Percentiles rank a stretch among this genome's conserved stretches.
phyloP scores from a whole-genome alignment of 169 alveolate species.

The Theileria orientalis region DNA sequence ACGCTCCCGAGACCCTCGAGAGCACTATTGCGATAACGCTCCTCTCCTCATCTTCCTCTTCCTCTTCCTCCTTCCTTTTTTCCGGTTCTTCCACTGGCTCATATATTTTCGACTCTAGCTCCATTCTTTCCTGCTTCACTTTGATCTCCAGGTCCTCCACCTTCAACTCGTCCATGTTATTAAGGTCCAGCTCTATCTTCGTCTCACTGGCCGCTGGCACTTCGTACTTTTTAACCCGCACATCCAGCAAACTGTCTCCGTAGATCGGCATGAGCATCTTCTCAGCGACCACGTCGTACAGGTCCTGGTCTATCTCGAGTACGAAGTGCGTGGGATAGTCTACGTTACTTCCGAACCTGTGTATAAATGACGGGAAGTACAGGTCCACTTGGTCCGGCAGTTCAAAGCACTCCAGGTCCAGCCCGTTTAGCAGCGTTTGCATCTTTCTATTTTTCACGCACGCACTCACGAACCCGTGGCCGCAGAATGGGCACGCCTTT shows the following conservation, averaged over 20 bases:
- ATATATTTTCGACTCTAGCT: neutral
- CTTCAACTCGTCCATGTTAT: neutral
- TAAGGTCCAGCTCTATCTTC: neutral
- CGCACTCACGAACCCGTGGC: slow-evolving; percentile 40
- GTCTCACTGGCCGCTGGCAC: neutral
- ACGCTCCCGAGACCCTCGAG: slow-evolving; percentile 1
- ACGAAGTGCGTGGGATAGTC: slow-evolving; percentile 34
- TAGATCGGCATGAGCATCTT: slow-evolving; percentile 39
- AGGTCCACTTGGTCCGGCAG: slow-evolving; percentile 9
- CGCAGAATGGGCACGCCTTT: slow-evolving; percentile 52
- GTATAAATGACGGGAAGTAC: neutral
- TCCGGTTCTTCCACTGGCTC: neutral
- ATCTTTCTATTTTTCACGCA: slow-evolving; percentile 44
- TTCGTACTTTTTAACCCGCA: neutral
- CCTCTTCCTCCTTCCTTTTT: neutral
- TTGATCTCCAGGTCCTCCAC: neutral
- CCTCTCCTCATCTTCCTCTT: neutral
- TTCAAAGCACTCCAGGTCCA: slow-evolving; percentile 44
- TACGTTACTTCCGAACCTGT: too few relatives aligned
- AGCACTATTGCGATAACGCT: slow-evolving; percentile 1
- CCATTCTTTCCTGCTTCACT: neutral
- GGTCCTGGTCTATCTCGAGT: slow-evolving; percentile 23
- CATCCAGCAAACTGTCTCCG: slow-evolving; percentile 23
- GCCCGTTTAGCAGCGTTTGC: slow-evolving; percentile 28
- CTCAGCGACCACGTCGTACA: slow-evolving; percentile 24